Evolutionary conservation across 2,329 filamentous ascomycete species (phyloP).

Genomic region (Ophiostoma piceae): DNA sequence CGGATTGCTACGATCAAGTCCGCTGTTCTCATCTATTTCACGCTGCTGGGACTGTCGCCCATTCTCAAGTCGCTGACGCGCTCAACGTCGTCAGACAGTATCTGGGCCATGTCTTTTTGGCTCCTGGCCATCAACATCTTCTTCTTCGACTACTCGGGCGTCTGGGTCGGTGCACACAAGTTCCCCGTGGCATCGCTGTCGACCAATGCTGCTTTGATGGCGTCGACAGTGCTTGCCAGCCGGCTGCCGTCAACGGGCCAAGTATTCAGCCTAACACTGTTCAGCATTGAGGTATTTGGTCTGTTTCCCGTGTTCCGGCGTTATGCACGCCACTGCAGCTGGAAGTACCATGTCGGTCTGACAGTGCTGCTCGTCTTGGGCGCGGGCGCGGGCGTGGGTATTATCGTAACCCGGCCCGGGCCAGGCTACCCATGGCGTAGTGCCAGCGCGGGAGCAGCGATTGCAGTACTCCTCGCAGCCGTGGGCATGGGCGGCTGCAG

Average conservation of each 20-base stretch:
- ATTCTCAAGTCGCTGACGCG: slow-evolving; percentile 95
- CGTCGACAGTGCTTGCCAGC: slow-evolving; percentile 86
- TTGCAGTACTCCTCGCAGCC: slow-evolving; percentile 68
- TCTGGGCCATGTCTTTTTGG: slow-evolving; percentile 95
- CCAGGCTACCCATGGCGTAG: slow-evolving; percentile 48
- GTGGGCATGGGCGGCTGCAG: slow-evolving; percentile 87
- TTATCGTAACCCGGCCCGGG: slow-evolving; percentile 48
- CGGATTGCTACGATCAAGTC: slow-evolving; percentile 81
- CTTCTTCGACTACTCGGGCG: slow-evolving; percentile 90
- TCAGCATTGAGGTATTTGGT: slow-evolving; percentile 95
- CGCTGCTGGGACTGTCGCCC: slow-evolving; percentile 82
- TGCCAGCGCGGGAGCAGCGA: slow-evolving; percentile 64
- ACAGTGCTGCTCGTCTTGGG: slow-evolving; percentile 71
- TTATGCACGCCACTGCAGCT: slow-evolving; percentile 75
- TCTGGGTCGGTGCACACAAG: slow-evolving; percentile 48
- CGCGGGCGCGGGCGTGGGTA: slow-evolving; percentile 71
- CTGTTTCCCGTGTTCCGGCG: slow-evolving; percentile 96
- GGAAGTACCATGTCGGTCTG: slow-evolving; percentile 71
- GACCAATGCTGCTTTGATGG: slow-evolving; percentile 95
- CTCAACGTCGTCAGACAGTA: slow-evolving; percentile 88
- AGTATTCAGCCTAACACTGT: slow-evolving; percentile 90
- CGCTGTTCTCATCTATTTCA: slow-evolving; percentile 86
- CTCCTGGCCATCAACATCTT: slow-evolving; percentile 93
- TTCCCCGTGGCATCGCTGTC: slow-evolving; percentile 68
- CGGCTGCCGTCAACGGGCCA: slow-evolving; percentile 84